Conservation (phyloP, 2,329 filamentous ascomycete species). For the Arthrinium phaeospermum region DNA sequence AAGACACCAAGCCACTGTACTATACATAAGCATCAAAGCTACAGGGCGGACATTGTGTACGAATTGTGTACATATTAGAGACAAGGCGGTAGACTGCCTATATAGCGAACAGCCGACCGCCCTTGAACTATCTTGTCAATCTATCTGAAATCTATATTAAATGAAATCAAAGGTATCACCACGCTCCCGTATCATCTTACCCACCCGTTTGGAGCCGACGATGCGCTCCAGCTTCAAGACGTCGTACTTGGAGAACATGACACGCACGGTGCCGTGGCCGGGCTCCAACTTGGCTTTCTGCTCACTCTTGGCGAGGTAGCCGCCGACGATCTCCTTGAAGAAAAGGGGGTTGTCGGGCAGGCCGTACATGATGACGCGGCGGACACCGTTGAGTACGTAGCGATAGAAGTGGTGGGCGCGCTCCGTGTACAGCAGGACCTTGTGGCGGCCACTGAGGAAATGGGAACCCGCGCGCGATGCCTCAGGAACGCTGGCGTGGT, state of each 20-base stretch:
- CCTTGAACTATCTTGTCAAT: background rate
- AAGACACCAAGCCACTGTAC: conserved; percentile 17
- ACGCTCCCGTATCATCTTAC: conserved; percentile 81
- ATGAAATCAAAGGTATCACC: conserved; percentile 96
- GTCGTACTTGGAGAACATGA: conserved; percentile 88
- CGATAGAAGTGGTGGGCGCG: conserved; percentile 96
- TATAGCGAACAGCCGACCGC: background rate
- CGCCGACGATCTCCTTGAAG: conserved; percentile 77
- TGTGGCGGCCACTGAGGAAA: conserved; percentile 83
- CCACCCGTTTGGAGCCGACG: conserved; percentile 80
- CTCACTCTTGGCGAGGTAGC: conserved; percentile 66
- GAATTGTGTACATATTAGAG: conserved; percentile 22
- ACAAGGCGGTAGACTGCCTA: background rate
- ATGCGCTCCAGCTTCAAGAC: conserved; percentile 86
- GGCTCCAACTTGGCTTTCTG: conserved; percentile 60
- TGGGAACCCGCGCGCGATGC: conserved; percentile 85
- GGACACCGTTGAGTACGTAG: conserved; percentile 82
- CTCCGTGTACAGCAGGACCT: conserved; percentile 88
- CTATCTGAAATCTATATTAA: conserved; percentile 46
- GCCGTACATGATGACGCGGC: conserved; percentile 85
- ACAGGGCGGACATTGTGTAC: conserved; percentile 16
- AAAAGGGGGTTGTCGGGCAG: conserved; percentile 87
- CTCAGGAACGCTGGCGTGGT: conserved; percentile 82
- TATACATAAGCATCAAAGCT: conserved; percentile 18
- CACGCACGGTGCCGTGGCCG: conserved; percentile 64